Evolutionary conservation across 306 rosid genomes (phyloP).

Genomic region (Vachellia pachyceras): DNA sequence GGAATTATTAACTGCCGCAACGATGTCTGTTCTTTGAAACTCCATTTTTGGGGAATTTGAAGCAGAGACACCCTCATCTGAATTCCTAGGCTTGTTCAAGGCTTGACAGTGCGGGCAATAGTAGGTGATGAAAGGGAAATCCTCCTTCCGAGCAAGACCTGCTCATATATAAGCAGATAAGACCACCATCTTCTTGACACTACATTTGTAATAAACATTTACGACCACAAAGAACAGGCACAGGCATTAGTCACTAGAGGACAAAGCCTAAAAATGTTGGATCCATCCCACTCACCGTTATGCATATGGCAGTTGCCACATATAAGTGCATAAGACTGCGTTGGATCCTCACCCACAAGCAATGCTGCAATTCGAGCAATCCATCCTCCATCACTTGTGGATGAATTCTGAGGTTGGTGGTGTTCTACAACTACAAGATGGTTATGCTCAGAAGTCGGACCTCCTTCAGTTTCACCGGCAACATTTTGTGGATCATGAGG

Average conservation of each 20-base stretch:
- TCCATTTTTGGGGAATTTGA: slow-evolving; percentile 46
- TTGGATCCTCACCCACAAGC: slow-evolving; percentile 97
- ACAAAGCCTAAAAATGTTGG: slow-evolving; percentile 9
- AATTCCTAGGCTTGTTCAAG: slow-evolving; percentile 72
- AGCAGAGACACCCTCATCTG: slow-evolving; percentile 47
- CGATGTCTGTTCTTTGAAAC: slow-evolving; percentile 37
- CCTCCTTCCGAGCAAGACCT: slow-evolving; percentile 97
- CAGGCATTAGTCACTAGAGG: slow-evolving; percentile 25
- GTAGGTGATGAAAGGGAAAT: slow-evolving; percentile 80
- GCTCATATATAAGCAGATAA: slow-evolving; percentile 42
- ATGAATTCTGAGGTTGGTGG: slow-evolving; percentile 64
- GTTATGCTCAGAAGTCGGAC: slow-evolving; percentile 50
- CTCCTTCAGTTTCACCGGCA: slow-evolving; percentile 50
- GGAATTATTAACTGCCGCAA: slow-evolving; percentile 35
- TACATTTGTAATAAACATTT: slow-evolving; percentile 16
- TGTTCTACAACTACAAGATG: slow-evolving; percentile 66
- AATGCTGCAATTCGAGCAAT: slow-evolving; percentile 81
- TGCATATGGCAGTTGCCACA: slow-evolving; percentile 95
- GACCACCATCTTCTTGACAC: slow-evolving; percentile 1
- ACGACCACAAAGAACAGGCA: slow-evolving; percentile 14
- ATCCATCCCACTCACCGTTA: slow-evolving; percentile 68
- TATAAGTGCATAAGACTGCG: slow-evolving; percentile 85
- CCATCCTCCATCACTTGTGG: slow-evolving; percentile 75
- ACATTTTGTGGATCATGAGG: slow-evolving; percentile 54
- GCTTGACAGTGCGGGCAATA: slow-evolving; percentile 96